phyloP scores from a whole-genome alignment of 1,139 yeast species.

The Sugiyamaella japonica region DNA sequence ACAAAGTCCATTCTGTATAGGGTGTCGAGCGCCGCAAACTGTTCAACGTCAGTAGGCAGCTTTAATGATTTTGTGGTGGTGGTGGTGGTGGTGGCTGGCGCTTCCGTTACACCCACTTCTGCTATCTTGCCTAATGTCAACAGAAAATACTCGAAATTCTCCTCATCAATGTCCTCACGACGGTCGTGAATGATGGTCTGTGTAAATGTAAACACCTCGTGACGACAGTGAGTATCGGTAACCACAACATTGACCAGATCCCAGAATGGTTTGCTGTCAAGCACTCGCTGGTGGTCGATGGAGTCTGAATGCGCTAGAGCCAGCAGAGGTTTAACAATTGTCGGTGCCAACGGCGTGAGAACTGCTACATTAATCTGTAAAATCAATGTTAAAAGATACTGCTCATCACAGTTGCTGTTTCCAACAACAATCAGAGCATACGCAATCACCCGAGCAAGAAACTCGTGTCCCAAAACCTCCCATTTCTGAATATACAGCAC shows the following conservation, averaged over 20 bases:
- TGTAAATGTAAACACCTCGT: constrained; percentile 51
- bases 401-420: constrained; percentile 41
- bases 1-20: constrained; percentile 15
- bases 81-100: not conserved
- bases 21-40: constrained; percentile 12
- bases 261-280: constrained; percentile 58
- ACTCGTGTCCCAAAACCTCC: constrained; percentile 36
- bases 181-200: constrained; percentile 47
- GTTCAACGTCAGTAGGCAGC: not conserved
- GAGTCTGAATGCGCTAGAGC: constrained; percentile 53
- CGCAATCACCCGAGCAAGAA: constrained; percentile 34
- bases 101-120: constrained; percentile 45
- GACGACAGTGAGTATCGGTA: constrained; percentile 53
- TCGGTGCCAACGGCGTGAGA: constrained; percentile 21
- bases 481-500: constrained; percentile 28
- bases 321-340: constrained; percentile 51
- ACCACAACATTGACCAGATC: constrained; percentile 58
- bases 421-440: constrained; percentile 31
- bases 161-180: constrained; percentile 45
- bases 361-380: constrained; percentile 23
- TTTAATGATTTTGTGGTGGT: not conserved
- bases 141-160: constrained; percentile 57
- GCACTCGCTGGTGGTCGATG: constrained; percentile 36
- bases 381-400: constrained; percentile 18
- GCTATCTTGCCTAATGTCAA: constrained; percentile 80